Evolutionary conservation across 2,329 filamentous ascomycete species (phyloP), one percentile per base, ranked within the genome.

Genomic region (Colletotrichum sojae): DNA sequence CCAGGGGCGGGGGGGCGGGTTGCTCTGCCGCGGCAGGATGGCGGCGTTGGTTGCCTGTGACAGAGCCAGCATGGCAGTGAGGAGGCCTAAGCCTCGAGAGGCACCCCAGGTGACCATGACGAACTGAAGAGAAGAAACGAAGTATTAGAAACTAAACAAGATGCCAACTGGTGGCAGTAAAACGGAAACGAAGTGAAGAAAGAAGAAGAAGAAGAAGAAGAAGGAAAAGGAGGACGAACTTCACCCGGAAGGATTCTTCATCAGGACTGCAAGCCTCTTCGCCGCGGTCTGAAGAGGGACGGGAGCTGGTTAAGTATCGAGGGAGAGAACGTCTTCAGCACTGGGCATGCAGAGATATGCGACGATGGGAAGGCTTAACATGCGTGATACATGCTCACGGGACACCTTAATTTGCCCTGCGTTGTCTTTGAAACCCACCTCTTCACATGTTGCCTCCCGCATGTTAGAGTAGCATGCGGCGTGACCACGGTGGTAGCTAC

Each of bases 1-100:
- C 71, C 71, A 72, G 25, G 71, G 70, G 13, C 61, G 71, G 13
- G 67, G 61, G 3, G 62, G 66, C 18, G 45, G 45, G n/a, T 70
- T 56, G 36, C 31, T 62, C 54, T 71, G 60, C 6, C 67, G 51
- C 6, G 67, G 63, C 9, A 58, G 40, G 52, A 70, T 59, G 39
- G 52, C 58, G 12, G 64, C 64, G 43, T 27, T 2, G 15, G 27
- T 13, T 8, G 66, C 62, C 18, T 68, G 66, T 4, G 67, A 60
- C n/a, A 69, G 8, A 8, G 31, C 49, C 25, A 69, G 20, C 3
- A 22, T 10, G 10, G 48, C 13, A 49, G 62, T 36, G 13, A 46
- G 4, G 62, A 66, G 49, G 62, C 31, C 61, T 10, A 69, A 31
- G 20, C 66, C 66, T 40, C 27, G 52, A 18, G 60, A 27, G 16